Percentiles rank a stretch among this genome's conserved stretches.
These are phyloP conservation scores for Pyrenochaeta sp. DNA, from an alignment of 2,329 filamentous ascomycete genomes.

Conservation along the genomic window DNA sequence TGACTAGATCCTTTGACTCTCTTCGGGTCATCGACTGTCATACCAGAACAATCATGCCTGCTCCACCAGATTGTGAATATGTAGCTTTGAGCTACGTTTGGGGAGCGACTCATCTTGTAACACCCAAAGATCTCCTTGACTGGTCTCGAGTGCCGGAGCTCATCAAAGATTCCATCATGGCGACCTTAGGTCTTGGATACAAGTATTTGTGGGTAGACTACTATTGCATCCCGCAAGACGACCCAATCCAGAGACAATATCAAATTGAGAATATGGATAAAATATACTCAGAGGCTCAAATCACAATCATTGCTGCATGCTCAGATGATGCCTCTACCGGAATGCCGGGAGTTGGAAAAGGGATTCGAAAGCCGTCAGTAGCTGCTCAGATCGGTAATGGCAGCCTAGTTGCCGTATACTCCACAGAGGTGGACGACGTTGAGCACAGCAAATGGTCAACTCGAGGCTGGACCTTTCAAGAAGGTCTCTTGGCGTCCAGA, in stretches of 20 bases:
- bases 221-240: constrained; percentile 3
- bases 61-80: background rate
- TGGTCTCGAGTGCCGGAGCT: background rate
- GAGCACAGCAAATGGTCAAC: constrained; percentile 1
- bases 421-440: background rate
- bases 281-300: constrained; percentile 1
- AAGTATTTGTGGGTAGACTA: constrained; percentile 2
- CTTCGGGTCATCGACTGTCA: background rate
- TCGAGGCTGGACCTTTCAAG: constrained; percentile 5
- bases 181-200: background rate
- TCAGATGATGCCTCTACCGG: background rate
- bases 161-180: background rate
- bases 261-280: constrained; percentile 4
- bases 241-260: background rate
- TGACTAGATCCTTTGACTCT: background rate
- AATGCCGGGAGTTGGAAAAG: background rate
- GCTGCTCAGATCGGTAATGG: background rate
- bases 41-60: background rate
- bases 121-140: background rate
- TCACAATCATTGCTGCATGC: constrained; percentile 2
- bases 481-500: background rate
- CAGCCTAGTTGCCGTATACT: background rate
- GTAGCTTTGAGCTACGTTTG: constrained; percentile 4
- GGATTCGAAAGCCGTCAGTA: background rate
- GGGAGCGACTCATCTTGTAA: background rate